A percentile compares a stretch with the other conserved stretches of the same genome.
These are phyloP conservation scores for Candida sonorensis DNA, from an alignment of 805 yeast species.

Conservation along the genomic window DNA sequence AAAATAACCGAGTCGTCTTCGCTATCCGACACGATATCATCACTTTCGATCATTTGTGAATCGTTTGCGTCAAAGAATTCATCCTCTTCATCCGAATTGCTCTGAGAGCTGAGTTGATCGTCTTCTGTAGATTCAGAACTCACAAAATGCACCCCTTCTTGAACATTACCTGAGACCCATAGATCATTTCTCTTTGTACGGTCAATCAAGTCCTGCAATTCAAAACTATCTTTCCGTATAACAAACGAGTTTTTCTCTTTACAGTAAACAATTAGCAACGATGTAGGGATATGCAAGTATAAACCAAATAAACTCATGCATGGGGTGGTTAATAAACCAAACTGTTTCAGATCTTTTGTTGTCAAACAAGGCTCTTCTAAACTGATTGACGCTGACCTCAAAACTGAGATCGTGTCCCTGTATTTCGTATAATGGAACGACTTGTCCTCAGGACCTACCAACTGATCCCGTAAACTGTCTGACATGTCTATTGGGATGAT, in stretches of 20 bases:
- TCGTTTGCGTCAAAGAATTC: no score
- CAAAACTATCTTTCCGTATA: conserved; percentile 16
- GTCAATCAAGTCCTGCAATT: conserved; percentile 22
- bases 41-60: no score
- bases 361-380: conserved; percentile 11
- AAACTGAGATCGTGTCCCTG: conserved; percentile 12
- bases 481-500: not conserved
- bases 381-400: conserved; percentile 9
- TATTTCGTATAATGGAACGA: conserved; percentile 14
- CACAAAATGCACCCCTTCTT: conserved; percentile 5
- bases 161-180: conserved; percentile 1
- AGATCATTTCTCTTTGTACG: conserved; percentile 14
- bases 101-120: no score
- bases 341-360: not conserved
- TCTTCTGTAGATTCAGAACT: not conserved
- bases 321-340: conserved; percentile 12
- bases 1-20: no score
- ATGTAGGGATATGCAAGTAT: conserved; percentile 17
- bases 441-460: conserved; percentile 20
- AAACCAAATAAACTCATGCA: conserved; percentile 22
- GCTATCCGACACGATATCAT: no score
- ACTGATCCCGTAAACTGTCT: conserved; percentile 11
- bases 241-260: conserved; percentile 17
- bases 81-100: not conserved
- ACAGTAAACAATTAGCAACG: conserved; percentile 17